These are phyloP conservation scores for Tremella yokohamensis DNA, from an alignment of 768 basidiomycete species.

Conservation along the genomic window DNA sequence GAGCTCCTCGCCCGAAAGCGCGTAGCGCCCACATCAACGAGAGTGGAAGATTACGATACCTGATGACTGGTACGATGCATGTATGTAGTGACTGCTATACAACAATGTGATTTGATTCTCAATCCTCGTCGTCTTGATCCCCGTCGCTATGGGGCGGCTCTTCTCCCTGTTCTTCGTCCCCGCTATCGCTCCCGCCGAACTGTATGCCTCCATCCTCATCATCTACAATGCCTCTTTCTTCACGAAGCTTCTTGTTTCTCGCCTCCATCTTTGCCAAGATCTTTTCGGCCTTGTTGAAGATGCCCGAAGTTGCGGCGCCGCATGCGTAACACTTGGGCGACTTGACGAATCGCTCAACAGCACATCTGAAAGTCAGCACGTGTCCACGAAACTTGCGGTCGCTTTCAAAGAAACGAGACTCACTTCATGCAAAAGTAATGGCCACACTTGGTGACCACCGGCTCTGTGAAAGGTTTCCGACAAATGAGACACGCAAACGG, in stretches of 20 bases:
- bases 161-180: slow-evolving; percentile 51
- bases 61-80: no score
- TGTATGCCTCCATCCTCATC: slow-evolving; percentile 39
- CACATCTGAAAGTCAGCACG: slow-evolving; percentile 57
- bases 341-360: slow-evolving; percentile 88
- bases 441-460: slow-evolving; percentile 90
- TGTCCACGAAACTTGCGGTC: neutral
- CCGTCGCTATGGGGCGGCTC: no score
- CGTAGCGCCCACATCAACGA: no score
- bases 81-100: no score
- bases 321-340: slow-evolving; percentile 90
- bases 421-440: slow-evolving; percentile 88
- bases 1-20: no score
- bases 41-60: no score
- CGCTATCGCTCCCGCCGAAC: slow-evolving; percentile 37
- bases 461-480: slow-evolving; percentile 88
- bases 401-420: slow-evolving; percentile 24
- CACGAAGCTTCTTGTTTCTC: slow-evolving; percentile 58
- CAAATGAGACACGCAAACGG: slow-evolving; percentile 99
- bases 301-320: slow-evolving; percentile 85
- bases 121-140: no score
- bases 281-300: slow-evolving; percentile 91
- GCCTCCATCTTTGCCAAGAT: slow-evolving; percentile 81
- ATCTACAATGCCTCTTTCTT: slow-evolving; percentile 53
- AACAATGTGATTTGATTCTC: no score